Base-by-base conservation (phyloP, 2,329 filamentous ascomycete genomes). In the Cytospora paraplurivora region DNA sequence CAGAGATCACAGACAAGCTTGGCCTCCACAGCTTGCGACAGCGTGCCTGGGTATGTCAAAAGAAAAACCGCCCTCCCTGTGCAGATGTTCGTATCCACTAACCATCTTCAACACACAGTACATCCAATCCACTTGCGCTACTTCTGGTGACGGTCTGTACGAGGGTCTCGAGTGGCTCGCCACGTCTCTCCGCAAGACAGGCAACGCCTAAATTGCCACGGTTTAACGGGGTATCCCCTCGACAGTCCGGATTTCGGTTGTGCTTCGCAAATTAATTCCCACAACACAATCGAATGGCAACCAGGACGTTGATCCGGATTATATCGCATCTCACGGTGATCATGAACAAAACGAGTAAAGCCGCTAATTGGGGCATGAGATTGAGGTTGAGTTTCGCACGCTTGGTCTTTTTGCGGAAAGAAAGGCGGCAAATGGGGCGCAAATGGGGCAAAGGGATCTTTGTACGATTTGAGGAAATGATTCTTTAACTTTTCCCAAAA, bases 1-100 rank as follows among this genome's bases (percentile, higher is more conserved):
- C 95, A 76, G 95, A 99, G 85, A 98, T 99, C 81, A 99, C 95
- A 80, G 94, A 99, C 85, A 97, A 98, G 89, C 92, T 99, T 80
- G 95, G 95, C 77, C 93, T 99, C 75, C 94, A 98, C 89, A 96
- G 92, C 84, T 86, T 99, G 87, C 92, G 93, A 87, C 92, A 97
- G 85, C 93, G 95, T 80, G 91, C 92, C 75, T 99, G 95, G 95
- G 95, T 99, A 93, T 79, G 93, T 83, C 68, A n/a, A n/a, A n/a
- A n/a, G n/a, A n/a, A n/a, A n/a, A n/a, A n/a, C n/a, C 54, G 53
- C 47, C 44, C n/a, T 44, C 33, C n/a, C 19, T 34, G 21, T 13
- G 15, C 56, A 27, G 15, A 27, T 15, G 53, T 49, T 13, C 19
- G 56, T 52, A 55, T 11, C 1, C 47, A 37, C n/a, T 67, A 68